A percentile compares a stretch with the other conserved stretches of the same genome.
Conservation (phyloP, 495 filamentous ascomycete genomes). For the Cercophora scortea region DNA sequence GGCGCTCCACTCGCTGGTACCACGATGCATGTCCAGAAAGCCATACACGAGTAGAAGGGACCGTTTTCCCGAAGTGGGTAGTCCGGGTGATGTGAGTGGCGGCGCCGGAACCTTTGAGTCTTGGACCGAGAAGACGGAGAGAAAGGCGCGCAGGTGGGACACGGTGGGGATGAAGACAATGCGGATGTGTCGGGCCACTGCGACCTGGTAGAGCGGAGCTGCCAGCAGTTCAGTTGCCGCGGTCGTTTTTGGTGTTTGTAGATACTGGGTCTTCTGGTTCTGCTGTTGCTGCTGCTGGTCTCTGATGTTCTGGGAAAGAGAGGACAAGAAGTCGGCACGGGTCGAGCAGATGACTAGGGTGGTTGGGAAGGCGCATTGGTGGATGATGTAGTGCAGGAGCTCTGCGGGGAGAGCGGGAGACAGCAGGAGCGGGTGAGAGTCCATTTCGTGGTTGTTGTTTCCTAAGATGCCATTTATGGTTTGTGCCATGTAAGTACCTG, state of each 20-base stretch:
- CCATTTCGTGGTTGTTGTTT: neutral
- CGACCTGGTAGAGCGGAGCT: constrained; percentile 61
- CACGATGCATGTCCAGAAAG: constrained; percentile 57
- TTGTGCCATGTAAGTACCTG: no score
- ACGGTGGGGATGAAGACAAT: constrained; percentile 66
- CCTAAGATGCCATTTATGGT: no score
- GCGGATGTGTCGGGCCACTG: constrained; percentile 56
- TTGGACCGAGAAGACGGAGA: constrained; percentile 44
- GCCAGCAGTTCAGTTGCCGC: constrained; percentile 34
- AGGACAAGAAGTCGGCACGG: constrained; percentile 52
- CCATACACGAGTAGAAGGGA: constrained; percentile 56
- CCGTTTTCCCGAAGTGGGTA: neutral
- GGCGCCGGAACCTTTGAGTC: constrained; percentile 18
- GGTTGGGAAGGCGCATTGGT: constrained; percentile 43
- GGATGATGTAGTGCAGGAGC: constrained; percentile 57
- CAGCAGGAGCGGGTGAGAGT: constrained; percentile 33
- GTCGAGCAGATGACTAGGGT: constrained; percentile 65
- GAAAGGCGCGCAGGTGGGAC: constrained; percentile 67
- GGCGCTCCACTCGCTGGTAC: constrained; percentile 72
- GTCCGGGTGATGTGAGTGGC: constrained; percentile 3
- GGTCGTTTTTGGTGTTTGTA: neutral
- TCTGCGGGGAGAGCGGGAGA: constrained; percentile 46
- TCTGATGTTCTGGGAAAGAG: constrained; percentile 27
- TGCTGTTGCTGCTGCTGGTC: neutral
- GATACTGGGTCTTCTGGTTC: neutral